Conservation (phyloP, 169 alveolate genomes). For the Plasmodium coatneyi region DNA sequence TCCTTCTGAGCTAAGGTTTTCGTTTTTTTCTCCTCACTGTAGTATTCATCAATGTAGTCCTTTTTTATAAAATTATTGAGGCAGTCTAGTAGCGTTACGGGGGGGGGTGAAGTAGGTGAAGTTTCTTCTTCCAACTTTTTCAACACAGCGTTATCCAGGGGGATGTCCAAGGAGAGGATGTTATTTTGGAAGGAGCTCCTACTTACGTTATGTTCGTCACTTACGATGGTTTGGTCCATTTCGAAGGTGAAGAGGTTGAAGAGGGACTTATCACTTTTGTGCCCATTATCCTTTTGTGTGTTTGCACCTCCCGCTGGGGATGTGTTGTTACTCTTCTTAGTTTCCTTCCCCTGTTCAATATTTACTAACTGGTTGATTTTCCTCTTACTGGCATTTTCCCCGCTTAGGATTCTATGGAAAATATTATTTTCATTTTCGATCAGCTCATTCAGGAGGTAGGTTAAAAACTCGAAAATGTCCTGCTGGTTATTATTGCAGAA, state of each 20-base stretch:
- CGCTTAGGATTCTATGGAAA: constrained; percentile 14
- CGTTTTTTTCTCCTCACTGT: constrained; percentile 32
- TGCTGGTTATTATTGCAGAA: constrained; percentile 60
- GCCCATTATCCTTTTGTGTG: not conserved
- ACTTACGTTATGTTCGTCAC: constrained; percentile 8
- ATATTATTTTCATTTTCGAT: constrained; percentile 53
- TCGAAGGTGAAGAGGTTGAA: constrained; percentile 59
- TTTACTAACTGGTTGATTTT: constrained; percentile 2
- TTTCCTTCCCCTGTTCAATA: not conserved
- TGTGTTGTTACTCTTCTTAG: not conserved
- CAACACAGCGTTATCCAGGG: constrained; percentile 24
- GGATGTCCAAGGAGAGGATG: constrained; percentile 49
- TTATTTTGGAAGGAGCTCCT: constrained; percentile 53
- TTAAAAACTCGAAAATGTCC: constrained; percentile 48
- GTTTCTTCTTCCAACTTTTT: not conserved
- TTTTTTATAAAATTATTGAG: constrained; percentile 39
- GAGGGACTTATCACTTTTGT: constrained; percentile 14
- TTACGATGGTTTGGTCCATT: constrained; percentile 46
- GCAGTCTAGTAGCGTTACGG: constrained; percentile 40
- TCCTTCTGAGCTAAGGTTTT: constrained; percentile 49
- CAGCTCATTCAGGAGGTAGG: constrained; percentile 27
- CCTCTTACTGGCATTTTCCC: not conserved
- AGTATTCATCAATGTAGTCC: constrained; percentile 43
- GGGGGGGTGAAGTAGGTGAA: not conserved
- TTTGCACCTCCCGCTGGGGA: not conserved